Base-by-base conservation (phyloP, 2,329 filamentous ascomycete species). In the Aspergillus persii region DNA sequence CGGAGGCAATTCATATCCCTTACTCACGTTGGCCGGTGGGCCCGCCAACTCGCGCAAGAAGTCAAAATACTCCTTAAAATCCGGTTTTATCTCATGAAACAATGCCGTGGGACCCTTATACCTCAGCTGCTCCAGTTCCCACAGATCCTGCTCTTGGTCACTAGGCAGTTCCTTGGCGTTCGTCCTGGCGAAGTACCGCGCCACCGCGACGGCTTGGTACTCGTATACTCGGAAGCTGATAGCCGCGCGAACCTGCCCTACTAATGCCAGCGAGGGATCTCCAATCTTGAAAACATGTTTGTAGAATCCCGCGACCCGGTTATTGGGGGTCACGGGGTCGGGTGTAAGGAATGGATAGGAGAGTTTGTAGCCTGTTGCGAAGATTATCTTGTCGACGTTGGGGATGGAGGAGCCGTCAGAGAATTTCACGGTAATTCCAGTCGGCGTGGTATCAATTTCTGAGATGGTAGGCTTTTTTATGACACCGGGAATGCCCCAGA, bases 61-160 rank as follows among this genome's bases (percentile, higher is more conserved):
- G 56, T 77, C 73, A 53, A 79, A 80, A 56, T 75, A 79, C 0
- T 68, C 69, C 26, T 72, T 68, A 39, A 77, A 79, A 56, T 80
- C 69, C 12, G 67, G 64, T 48, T 63, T 64, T 18, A 72, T 61
- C 18, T 67, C 66, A 18, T 66, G 65, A 31, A 72, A 72, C 0
- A 62, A 30, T 1, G 63, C 52, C 8, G 54, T 61, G 11, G 67
- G 36, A 15, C 36, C 36, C 6, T 41, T 41, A n/a, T 41, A 41
- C 36, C n/a, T 41, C 36, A 41, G 8, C 15, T 41, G 36, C 36
- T 41, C 36, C 15, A 41, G 36, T 5, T 41, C 36, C 36, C 36
- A 41, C 4, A 62, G 41, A 54, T 69, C 58, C 59, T 69, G 68
- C 58, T 67, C 63, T 18, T 56, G 46, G 3, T 55, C 41, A 2